phyloP scores from a whole-genome alignment of 805 yeast genomes.

The Cyberlindnera bimundalis region DNA sequence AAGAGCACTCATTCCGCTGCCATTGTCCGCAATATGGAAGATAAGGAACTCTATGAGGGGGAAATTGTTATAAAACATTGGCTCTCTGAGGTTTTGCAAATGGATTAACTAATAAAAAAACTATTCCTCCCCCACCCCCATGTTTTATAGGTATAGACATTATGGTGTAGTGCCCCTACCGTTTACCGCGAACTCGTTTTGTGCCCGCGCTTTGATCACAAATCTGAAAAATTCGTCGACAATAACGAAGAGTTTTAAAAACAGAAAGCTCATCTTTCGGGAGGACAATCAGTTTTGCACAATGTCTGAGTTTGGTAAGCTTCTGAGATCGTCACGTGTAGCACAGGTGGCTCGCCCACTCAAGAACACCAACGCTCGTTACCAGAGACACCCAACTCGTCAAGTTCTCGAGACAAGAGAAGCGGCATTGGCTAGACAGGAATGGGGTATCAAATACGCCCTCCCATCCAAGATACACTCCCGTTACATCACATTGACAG shows the following conservation, averaged over 20 bases:
- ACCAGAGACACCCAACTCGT: constrained; percentile 51
- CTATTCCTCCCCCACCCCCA: no score
- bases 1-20: constrained; percentile 78
- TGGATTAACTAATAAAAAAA: no score
- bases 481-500: constrained; percentile 59
- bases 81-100: constrained; percentile 41
- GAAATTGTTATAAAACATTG: constrained; percentile 63
- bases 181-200: constrained; percentile 1
- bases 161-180: neutral
- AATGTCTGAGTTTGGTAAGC: constrained; percentile 28
- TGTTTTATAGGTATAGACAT: no score
- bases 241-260: no score
- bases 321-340: constrained; percentile 32
- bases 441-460: constrained; percentile 72
- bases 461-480: constrained; percentile 61
- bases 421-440: constrained; percentile 59
- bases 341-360: constrained; percentile 34
- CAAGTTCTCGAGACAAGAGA: constrained; percentile 71
- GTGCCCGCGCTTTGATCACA: neutral
- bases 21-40: constrained; percentile 58
- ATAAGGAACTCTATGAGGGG: constrained; percentile 64
- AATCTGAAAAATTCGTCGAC: constrained; percentile 1
- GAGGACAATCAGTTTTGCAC: neutral
- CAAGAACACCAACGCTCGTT: constrained; percentile 3
- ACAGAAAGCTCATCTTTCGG: neutral